Base-by-base conservation (phyloP, 106 monocot species). In the Apostasia shenzhenica region DNA sequence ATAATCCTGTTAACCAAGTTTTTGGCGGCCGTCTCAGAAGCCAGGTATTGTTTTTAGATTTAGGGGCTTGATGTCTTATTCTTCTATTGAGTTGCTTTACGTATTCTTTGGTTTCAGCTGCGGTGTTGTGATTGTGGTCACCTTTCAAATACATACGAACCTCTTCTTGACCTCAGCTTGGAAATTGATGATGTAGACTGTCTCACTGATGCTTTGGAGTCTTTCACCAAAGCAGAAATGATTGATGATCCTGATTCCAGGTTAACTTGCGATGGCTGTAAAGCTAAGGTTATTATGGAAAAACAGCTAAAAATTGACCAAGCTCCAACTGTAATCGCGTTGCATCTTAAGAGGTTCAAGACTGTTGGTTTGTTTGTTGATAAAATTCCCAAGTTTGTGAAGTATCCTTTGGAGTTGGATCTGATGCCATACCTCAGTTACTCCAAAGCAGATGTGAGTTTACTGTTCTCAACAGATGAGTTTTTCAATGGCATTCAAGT, bases 271-370 rank as follows among this genome's bases (percentile, higher is more conserved):
- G 86, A 85, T 8, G 80, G 77, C 8, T 95, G 95, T 61, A 74
- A 84, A 6, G 57, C 63, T 10, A 61, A 77, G 57, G 88, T 82
- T 26, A 58, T 60, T 1, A 84, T 77, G 67, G 71, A 84, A 38
- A 89, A 86, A 45, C 89, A 84, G 50, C 74, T 86, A 4, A 89
- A 68, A 45, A 38, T 95, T 4, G 79, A 89, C n/a, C 63, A 79
- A 76, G 55, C 81, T 66, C 92, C 95, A 26, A 40, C 61, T 43
- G 92, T 95, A 65, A 42, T 89, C 37, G 59, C 69, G 2, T 58
- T 95, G 49, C 95, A 95, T 64, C 82, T 95, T 1, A 92, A 95
- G 56, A 77, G 95, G 54, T 92, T 89, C 58, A 85, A 68, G 13
- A 80, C 14, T 13, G 37, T 74, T 57, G 87, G 75, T 0, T 0